Evolutionary conservation across 306 rosid genomes (phyloP), one percentile per base, ranked within the genome.

Genomic region (Vigna reflexopilosa): DNA sequence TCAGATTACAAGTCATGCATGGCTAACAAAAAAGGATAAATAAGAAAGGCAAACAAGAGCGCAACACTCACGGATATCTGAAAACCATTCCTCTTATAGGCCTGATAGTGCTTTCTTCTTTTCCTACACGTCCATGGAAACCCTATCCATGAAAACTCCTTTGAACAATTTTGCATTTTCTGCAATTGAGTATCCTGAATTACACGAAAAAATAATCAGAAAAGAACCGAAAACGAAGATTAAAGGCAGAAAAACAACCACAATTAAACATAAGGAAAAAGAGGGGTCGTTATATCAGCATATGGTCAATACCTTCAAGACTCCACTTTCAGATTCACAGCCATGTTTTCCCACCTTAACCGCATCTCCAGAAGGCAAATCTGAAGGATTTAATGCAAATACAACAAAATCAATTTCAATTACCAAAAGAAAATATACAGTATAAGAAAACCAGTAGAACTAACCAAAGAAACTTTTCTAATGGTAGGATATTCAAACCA

Each of bases 71-170:
- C 98, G 6, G 92, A 92, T 74, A 94, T 90, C 80, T 86, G 81
- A 81, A 90, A 85, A 44, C 90, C 86, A 4, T 92, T 91, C 19
- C 92, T 83, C 83, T 74, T 63, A 67, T 89, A 92, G 9, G 92
- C 85, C 55, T 84, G 80, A 51, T 89, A 92, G 81, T 92, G 98
- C 65, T 81, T 83, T 57, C 93, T 86, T 75, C 83, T 90, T 64
- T 89, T 91, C 83, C 82, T 85, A 72, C 97, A 87, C 0, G 80
- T 86, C 92, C 86, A 88, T 1, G 93, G 87, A 40, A 83, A 79
- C 55, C 97, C 98, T 69, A 85, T 49, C 98, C 98, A 94, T 47
- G 77, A 51, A 69, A 92, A 89, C 15, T 88, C 91, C 50, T 80
- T 81, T 0, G 84, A 24, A 47, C 12, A 15, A 15, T 36, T 67